A percentile compares a stretch with the other conserved stretches of the same genome.
Evolutionary conservation across 768 basidiomycete species (phyloP).

Genomic region (Pisolithus tinctorius): DNA sequence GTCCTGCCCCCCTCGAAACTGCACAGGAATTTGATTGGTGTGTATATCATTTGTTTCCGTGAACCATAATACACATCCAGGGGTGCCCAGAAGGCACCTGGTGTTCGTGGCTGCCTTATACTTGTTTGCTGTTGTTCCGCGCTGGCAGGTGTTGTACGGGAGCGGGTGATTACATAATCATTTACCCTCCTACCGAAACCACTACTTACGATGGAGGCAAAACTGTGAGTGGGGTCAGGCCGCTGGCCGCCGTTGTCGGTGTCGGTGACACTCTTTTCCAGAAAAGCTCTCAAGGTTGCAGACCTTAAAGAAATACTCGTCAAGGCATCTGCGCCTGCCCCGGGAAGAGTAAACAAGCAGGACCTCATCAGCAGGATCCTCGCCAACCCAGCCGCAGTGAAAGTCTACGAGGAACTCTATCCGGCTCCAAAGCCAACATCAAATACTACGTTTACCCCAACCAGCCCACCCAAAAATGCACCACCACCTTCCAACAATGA

Average conservation of each 20-base stretch:
- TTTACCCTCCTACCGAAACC: too few relatives aligned
- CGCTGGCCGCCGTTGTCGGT: background rate
- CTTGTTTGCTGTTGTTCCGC: too few relatives aligned
- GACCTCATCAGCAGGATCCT: constrained; percentile 63
- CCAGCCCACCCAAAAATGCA: background rate
- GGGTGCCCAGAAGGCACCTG: too few relatives aligned
- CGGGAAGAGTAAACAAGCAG: constrained; percentile 55
- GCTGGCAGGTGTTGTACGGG: background rate
- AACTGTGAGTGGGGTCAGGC: too few relatives aligned
- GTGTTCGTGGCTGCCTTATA: too few relatives aligned
- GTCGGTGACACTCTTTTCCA: constrained; percentile 10
- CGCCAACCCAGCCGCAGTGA: constrained; percentile 43
- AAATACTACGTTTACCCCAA: constrained; percentile 11
- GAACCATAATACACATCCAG: too few relatives aligned
- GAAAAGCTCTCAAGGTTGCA: constrained; percentile 63
- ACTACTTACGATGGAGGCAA: too few relatives aligned
- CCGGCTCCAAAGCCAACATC: constrained; percentile 18
- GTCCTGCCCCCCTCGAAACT: too few relatives aligned
- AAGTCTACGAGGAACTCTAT: constrained; percentile 39
- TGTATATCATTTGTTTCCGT: too few relatives aligned
- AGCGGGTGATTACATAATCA: too few relatives aligned
- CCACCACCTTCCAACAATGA: constrained; percentile 10
- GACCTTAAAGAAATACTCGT: constrained; percentile 61
- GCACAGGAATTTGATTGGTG: too few relatives aligned
- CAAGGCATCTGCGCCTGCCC: constrained; percentile 40